A percentile compares a stretch with the other conserved stretches of the same genome.
These are phyloP conservation scores for Musa beccarii DNA, from an alignment of 176 grass and related monocot genomes.

Conservation along the genomic window DNA sequence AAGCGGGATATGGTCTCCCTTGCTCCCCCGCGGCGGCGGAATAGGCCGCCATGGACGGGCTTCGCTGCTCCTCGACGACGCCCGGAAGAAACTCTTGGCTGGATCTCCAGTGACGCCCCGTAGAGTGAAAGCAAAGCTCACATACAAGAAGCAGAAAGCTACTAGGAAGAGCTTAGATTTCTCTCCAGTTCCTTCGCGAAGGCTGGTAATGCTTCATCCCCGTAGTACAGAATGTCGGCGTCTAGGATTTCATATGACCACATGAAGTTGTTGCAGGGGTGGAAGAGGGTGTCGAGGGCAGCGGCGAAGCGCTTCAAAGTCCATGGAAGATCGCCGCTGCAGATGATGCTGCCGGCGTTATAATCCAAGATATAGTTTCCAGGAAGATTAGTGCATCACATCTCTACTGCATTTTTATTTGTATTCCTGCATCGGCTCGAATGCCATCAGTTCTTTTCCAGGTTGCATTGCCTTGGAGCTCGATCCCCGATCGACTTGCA, in stretches of 20 bases:
- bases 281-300: conserved; percentile 45
- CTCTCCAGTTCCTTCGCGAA: conserved; percentile 8
- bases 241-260: background rate
- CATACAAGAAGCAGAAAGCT: conserved; percentile 6
- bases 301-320: conserved; percentile 59
- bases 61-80: background rate
- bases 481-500: too few species aligned
- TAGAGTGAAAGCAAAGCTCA: conserved; percentile 4
- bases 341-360: conserved; percentile 37
- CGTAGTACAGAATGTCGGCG: background rate
- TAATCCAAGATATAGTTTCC: conserved; percentile 23
- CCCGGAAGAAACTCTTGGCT: conserved; percentile 8
- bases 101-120: conserved; percentile 17
- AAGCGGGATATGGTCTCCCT: conserved; percentile 90
- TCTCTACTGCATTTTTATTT: too few species aligned
- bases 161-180: background rate
- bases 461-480: too few species aligned
- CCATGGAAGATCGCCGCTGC: conserved; percentile 38
- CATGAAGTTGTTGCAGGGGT: conserved; percentile 25
- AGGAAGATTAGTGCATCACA: background rate
- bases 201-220: background rate
- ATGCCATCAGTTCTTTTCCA: too few species aligned
- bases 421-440: too few species aligned
- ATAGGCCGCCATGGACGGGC: background rate
- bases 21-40: conserved; percentile 38